Percentiles rank a stretch among this genome's conserved stretches.
phyloP scores from a whole-genome alignment of 495 filamentous ascomycete genomes.

The Chlorociboria aeruginascens region DNA sequence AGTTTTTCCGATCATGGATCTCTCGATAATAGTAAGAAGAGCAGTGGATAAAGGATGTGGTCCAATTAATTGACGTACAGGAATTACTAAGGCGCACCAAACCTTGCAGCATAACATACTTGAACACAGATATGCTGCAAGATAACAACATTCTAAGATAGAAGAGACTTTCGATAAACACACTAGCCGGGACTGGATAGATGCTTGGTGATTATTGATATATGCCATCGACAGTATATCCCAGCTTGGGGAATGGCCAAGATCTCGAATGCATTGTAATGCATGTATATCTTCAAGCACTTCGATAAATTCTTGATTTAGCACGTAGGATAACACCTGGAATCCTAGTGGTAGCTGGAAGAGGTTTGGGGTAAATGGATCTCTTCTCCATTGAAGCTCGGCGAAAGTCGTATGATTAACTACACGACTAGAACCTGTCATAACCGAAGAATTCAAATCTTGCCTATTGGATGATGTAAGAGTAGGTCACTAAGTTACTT shows the following conservation, averaged over 20 bases:
- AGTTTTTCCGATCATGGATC: too few relatives aligned
- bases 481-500: neutral
- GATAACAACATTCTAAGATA: constrained; percentile 23
- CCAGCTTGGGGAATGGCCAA: constrained; percentile 7
- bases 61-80: constrained; percentile 18
- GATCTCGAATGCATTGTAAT: constrained; percentile 28
- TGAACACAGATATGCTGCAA: constrained; percentile 27
- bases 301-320: constrained; percentile 21
- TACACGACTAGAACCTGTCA: constrained; percentile 23
- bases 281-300: constrained; percentile 26
- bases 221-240: constrained; percentile 23
- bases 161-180: constrained; percentile 13
- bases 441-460: constrained; percentile 26
- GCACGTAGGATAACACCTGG: constrained; percentile 13
- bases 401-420: constrained; percentile 27
- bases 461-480: constrained; percentile 17
- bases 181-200: constrained; percentile 26
- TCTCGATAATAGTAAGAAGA: neutral
- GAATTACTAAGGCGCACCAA: constrained; percentile 25
- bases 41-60: neutral
- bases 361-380: constrained; percentile 18
- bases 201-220: constrained; percentile 29
- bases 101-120: constrained; percentile 28
- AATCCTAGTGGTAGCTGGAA: constrained; percentile 23
- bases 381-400: constrained; percentile 26